phyloP scores from a whole-genome alignment of 1,284 basidiomycete genomes.

The Rhodotorula sp. region DNA sequence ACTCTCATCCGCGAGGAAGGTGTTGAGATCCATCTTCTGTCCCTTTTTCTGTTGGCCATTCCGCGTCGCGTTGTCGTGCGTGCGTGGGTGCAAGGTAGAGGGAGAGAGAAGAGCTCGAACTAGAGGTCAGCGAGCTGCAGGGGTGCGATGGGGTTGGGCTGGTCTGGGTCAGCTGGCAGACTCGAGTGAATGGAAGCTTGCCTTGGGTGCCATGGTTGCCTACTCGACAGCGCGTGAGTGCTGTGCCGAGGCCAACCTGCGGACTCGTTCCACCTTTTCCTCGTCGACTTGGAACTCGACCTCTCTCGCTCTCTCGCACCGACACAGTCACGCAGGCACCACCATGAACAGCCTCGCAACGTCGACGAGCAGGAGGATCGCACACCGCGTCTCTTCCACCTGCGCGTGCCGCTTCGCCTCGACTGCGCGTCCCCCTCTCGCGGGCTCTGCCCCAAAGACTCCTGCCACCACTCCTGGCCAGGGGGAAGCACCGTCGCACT shows the following conservation, averaged over 20 bases:
- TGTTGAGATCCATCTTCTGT: conserved; percentile 84
- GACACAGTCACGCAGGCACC: too few relatives aligned
- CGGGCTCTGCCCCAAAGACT: neutral
- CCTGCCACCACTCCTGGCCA: too few relatives aligned
- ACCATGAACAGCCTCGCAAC: too few relatives aligned
- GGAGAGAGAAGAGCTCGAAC: neutral
- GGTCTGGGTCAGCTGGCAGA: neutral
- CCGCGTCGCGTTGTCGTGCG: neutral
- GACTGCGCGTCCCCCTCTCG: neutral
- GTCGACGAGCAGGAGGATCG: too few relatives aligned
- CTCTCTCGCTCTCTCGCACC: too few relatives aligned
- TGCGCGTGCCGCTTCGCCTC: conserved; percentile 1
- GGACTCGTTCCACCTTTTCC: too few relatives aligned
- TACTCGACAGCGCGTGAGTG: neutral
- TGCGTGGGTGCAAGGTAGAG: neutral
- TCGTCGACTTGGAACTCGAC: too few relatives aligned
- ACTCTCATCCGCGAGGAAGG: conserved; percentile 82
- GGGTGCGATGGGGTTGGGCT: neutral
- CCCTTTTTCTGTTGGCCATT: conserved; percentile 62
- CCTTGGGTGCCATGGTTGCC: conserved; percentile 32
- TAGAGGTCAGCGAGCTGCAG: neutral
- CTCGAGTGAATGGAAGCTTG: neutral
- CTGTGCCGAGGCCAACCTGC: neutral
- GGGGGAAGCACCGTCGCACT: conserved; percentile 19
- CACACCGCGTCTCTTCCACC: neutral